Percentiles rank a stretch among this genome's conserved stretches.
These are phyloP conservation scores for Neurospora hispaniola DNA, from an alignment of 495 filamentous ascomycete genomes.

Conservation along the genomic window DNA sequence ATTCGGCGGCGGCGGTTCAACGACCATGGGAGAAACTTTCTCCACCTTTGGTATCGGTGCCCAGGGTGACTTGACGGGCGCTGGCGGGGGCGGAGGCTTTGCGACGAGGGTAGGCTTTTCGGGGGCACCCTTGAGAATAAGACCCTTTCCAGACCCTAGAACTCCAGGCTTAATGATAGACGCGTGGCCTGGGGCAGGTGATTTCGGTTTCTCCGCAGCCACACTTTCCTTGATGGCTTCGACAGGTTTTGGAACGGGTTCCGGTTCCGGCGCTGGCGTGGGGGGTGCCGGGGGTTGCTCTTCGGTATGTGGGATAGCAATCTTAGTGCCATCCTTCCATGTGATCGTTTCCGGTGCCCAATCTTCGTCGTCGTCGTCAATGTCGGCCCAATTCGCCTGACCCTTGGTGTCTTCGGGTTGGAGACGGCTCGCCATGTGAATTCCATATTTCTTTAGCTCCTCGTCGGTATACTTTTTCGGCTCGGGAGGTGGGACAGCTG, in stretches of 20 bases:
- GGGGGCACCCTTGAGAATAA: conserved; percentile 53
- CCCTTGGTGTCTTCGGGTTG: conserved; percentile 64
- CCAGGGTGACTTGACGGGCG: conserved; percentile 84
- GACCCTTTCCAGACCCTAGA: conserved; percentile 37
- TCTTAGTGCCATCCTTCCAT: conserved; percentile 96
- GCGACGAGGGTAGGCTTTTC: conserved; percentile 72
- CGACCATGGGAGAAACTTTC: conserved; percentile 57
- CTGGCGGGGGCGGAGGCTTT: conserved; percentile 60
- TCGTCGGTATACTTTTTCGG: conserved; percentile 94
- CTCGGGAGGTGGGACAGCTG: conserved; percentile 66
- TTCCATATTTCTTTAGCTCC: conserved; percentile 90
- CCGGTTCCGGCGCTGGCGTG: conserved; percentile 15
- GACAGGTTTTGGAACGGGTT: neutral
- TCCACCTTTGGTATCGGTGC: conserved; percentile 76
- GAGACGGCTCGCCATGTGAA: conserved; percentile 87
- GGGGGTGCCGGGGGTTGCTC: conserved; percentile 32
- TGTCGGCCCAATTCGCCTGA: conserved; percentile 93
- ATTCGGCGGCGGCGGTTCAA: conserved; percentile 23
- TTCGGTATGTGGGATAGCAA: conserved; percentile 58
- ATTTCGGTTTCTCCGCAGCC: conserved; percentile 25
- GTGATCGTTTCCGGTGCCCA: conserved; percentile 95
- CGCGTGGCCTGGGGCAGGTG: conserved; percentile 28
- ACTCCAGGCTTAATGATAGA: conserved; percentile 31
- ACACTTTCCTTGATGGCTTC: conserved; percentile 10
- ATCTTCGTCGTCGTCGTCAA: conserved; percentile 96